Conservation (phyloP, 192 early-diverging fungal species). For the Dissophora ornata region DNA sequence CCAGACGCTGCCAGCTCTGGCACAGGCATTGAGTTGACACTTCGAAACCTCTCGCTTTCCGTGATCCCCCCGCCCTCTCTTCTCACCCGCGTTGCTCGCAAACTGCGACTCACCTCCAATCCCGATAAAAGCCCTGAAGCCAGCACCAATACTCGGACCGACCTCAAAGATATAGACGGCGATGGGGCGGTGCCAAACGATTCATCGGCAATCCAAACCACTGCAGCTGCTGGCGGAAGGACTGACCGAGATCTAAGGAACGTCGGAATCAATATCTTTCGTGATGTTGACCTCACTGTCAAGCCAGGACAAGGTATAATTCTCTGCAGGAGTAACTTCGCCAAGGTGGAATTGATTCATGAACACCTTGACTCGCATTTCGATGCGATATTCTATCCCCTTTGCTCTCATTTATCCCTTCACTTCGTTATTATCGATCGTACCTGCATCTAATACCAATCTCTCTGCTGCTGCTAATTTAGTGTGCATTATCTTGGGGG, state of each 20-base stretch:
- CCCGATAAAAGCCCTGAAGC: neutral
- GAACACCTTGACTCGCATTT: too few relatives aligned
- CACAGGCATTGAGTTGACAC: conserved; percentile 33
- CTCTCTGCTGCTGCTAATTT: too few relatives aligned
- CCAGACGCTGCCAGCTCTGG: neutral
- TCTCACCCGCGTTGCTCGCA: conserved; percentile 33
- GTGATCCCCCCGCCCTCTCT: conserved; percentile 48
- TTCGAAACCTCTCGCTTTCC: conserved; percentile 50
- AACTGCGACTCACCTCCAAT: conserved; percentile 8
- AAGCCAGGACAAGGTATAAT: conserved; percentile 51
- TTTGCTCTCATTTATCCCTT: neutral
- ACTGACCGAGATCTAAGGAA: conserved; percentile 38
- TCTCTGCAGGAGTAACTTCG: too few relatives aligned
- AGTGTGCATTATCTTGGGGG: conserved; percentile 85
- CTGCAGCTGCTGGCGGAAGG: neutral
- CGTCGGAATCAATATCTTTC: conserved; percentile 49
- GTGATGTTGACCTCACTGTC: conserved; percentile 39
- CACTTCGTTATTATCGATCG: too few relatives aligned
- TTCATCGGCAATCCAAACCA: neutral
- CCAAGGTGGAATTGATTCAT: too few relatives aligned
- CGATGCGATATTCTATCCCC: too few relatives aligned
- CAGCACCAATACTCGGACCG: neutral
- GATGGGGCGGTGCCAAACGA: neutral
- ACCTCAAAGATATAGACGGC: neutral
- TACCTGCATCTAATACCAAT: too few relatives aligned